Evolutionary conservation across 805 yeast genomes (phyloP), one percentile per base, ranked within the genome.

Genomic region (Jamesozyma lodderae): DNA sequence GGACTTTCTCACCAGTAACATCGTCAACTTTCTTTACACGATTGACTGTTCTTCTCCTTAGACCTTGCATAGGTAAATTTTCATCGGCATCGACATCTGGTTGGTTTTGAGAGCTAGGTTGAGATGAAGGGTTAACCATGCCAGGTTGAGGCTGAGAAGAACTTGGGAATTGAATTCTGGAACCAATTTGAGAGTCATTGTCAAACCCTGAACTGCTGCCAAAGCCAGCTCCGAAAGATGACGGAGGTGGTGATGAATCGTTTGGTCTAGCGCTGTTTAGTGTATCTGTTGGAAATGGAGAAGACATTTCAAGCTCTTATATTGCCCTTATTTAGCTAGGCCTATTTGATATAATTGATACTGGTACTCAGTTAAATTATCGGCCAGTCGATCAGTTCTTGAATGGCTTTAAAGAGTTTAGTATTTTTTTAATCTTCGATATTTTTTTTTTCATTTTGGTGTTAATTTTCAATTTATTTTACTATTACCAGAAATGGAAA

Each of bases 1-100:
- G 75, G 14, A 92, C 96, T 49, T 85, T 85, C 57, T 88, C 96
- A 42, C 95, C 96, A 3, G 96, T 86, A 33, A 77, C 76, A 64
- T 92, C 98, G 20, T 75, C 75, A 20, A 92, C 95, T 55, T 82
- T 85, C 20, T 94, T 87, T 38, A 90, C 84, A 20, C 77, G 77
- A 41, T 74, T 68, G 42, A 79, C 66, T 43, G 75, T 73, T 52
- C 80, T 71, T 63, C 81, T 70, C 51, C 71, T 63, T 29, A 58
- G 35, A 23, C 54, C 56, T 35, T 51, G 55, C 46, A 57, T 46
- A 7, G 60, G 60, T 29, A 49, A 34, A 28, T 50, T 46, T 15
- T 42, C 46, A 17, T 34, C 51, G 5, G 38, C 42, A 8, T 20
- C 14, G 2, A 13, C 38, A 13, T 39, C 39, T 6, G 38, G 28